Evolutionary conservation across 805 yeast species (phyloP), one percentile per base, ranked within the genome.

Genomic region (Kodamaea lidongshanica): DNA sequence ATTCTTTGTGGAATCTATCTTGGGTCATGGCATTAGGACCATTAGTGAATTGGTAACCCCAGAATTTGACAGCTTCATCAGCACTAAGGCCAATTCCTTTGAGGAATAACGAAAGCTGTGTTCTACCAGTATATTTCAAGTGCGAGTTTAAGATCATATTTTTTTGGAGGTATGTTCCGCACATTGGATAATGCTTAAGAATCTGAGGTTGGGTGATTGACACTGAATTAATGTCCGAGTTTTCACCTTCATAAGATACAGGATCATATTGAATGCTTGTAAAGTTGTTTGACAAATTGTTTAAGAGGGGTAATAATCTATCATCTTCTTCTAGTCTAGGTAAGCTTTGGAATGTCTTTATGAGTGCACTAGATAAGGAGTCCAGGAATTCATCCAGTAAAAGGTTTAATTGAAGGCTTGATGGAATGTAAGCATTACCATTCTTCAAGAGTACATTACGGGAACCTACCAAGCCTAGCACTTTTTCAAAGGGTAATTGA

Each of bases 281-380:
- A 38, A 64, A 65, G 42, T 62, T 62, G 17, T 73, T 69, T 0
- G 94, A 75, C 27, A 92, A 56, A 46, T 88, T 87, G 46, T 77
- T 76, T 39, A 92, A 64, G 16, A 92, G 75, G 1, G 96, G 96
- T 30, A 87, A 60, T 25, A 92, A 58, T 35, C 99, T 67, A 50
- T 87, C 94, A 48, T 87, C 96, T 59, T 89, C 97, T 48, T 87
- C 95, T 33, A 89, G 61, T 7, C 88, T 68, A 5, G 95, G 94
- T 32, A 87, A 60, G 12, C 82, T 71, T 48, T 81, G 82, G 44
- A 86, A 77, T 0, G 96, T 84, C 27, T 66, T 58, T 13, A 76
- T 57, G 40, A 92, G 62, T 12, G 76, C 73, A 11, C 55, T 50
- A 3, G 54, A 50, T 31, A 88, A 58, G 33, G 61, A 53, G 22